Evolutionary conservation across 2,329 filamentous ascomycete species (phyloP).

Genomic region (Beauveria asiatica): DNA sequence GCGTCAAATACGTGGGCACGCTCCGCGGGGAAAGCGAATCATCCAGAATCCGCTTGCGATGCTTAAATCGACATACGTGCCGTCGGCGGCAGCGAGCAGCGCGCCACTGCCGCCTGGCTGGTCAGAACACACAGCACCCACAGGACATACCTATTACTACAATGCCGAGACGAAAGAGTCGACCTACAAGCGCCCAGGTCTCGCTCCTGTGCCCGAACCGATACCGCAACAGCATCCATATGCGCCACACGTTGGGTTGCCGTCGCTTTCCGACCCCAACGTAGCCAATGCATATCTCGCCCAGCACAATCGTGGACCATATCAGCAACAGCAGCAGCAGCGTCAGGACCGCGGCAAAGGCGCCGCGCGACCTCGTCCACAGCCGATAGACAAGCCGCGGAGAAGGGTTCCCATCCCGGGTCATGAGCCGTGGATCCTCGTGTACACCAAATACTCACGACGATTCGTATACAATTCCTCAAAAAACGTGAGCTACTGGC

Average conservation of each 20-base stretch:
- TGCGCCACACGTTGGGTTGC: slow-evolving; percentile 22
- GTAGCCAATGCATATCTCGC: slow-evolving; percentile 55
- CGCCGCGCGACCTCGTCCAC: slow-evolving; percentile 53
- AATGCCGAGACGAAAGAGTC: slow-evolving; percentile 74
- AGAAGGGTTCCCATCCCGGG: slow-evolving; percentile 71
- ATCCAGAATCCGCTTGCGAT: slow-evolving; percentile 31
- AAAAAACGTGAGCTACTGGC: slow-evolving; percentile 90
- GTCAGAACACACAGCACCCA: slow-evolving; percentile 88
- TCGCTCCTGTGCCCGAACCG: slow-evolving; percentile 15
- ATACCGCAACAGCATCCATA: slow-evolving; percentile 21
- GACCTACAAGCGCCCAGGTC: slow-evolving; percentile 71
- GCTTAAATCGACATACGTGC: slow-evolving; percentile 71
- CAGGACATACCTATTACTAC: slow-evolving; percentile 84
- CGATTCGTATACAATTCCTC: slow-evolving; percentile 83
- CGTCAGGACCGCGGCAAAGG: slow-evolving; percentile 44
- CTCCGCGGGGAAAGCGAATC: neutral
- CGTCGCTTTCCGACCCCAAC: slow-evolving; percentile 43
- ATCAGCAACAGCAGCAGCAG: slow-evolving; percentile 30
- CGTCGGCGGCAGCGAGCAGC: slow-evolving; percentile 32
- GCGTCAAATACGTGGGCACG: neutral
- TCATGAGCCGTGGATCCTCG: slow-evolving; percentile 78
- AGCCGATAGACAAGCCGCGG: slow-evolving; percentile 71
- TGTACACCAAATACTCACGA: slow-evolving; percentile 84
- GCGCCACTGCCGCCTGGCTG: slow-evolving; percentile 69
- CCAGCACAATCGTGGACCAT: slow-evolving; percentile 35